Base-by-base conservation (phyloP, 495 filamentous ascomycete species). In the Penicillium manginii region DNA sequence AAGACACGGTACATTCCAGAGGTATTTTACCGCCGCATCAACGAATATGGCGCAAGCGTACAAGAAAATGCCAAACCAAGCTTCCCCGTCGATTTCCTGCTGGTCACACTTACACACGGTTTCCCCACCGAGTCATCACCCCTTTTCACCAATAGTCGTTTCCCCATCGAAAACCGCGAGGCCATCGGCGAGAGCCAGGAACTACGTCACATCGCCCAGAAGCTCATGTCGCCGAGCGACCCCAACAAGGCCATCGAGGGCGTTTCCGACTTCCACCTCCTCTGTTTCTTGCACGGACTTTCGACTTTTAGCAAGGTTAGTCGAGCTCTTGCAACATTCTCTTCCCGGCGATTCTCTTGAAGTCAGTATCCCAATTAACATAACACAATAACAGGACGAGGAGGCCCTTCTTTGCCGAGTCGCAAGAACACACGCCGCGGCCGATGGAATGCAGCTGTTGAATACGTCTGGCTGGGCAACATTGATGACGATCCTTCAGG, bases 11-110 rank as follows among this genome's bases (percentile, higher is more conserved):
- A 99, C 67, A 96, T 98, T 42, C 94, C 96, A 2, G 94, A 99
- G 62, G 94, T 99, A 15, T 98, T 98, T 77, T 99, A 93, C 74
- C 86, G 94, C 47, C 84, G 86, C 54, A 92, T 97, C 67, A 98
- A 99, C 71, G 93, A 98, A 69, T 96, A 99, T 66, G 96, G 96
- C 7, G 90, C 88, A 53, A 96, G 90, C 66, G 94, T 98, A 2
- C 96, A 96, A 70, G 91, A 98, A 66, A 98, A 97, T 67, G 94
- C 96, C 26, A 97, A 97, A 67, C 94, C 96, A 3, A 84, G 87
- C 47, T 99, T 99, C 70, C 94, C 94, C 0, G 93, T 96, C 31
- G 96, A 98, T 65, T 99, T 97, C 71, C 83, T 99, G 31, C 85
- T 97, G 31, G 91, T 97, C 52, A 97, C 94, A 7, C 83, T 99